Evolutionary conservation across 2,329 filamentous ascomycete species (phyloP).

Genomic region (Pestalotiopsis sp.): DNA sequence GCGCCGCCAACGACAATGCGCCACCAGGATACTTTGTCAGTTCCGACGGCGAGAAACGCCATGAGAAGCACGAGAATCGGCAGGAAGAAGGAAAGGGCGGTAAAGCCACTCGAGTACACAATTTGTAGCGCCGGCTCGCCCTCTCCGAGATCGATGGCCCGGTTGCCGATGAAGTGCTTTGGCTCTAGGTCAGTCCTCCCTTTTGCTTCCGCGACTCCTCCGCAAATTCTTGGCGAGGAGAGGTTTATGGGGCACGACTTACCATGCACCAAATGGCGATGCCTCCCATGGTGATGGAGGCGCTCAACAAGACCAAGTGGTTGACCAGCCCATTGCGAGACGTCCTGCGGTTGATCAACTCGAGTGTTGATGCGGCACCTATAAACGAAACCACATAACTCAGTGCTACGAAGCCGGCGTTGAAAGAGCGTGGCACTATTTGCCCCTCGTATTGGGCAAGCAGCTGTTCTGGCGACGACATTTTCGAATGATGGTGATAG

Average conservation of each 20-base stretch:
- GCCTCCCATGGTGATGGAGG: constrained; percentile 73
- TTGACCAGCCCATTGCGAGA: constrained; percentile 70
- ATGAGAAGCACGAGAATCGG: constrained; percentile 74
- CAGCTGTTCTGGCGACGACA: constrained; percentile 33
- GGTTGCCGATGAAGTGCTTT: constrained; percentile 80
- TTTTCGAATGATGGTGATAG: constrained; percentile 14
- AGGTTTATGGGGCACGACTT: constrained; percentile 23
- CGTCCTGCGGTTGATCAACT: constrained; percentile 78
- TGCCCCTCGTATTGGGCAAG: constrained; percentile 45
- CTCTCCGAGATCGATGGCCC: constrained; percentile 71
- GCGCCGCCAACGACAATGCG: constrained; percentile 66
- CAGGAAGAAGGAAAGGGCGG: constrained; percentile 77
- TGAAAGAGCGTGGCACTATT: constrained; percentile 52
- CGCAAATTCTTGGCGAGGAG: neutral
- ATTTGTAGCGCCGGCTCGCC: constrained; percentile 69
- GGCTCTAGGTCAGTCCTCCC: constrained; percentile 38
- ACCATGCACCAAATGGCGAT: constrained; percentile 76
- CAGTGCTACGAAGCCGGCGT: constrained; percentile 67
- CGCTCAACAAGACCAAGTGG: constrained; percentile 65
- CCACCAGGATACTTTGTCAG: constrained; percentile 58
- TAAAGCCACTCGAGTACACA: constrained; percentile 72
- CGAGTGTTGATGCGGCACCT: constrained; percentile 78
- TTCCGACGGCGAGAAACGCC: constrained; percentile 72
- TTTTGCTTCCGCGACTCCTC: neutral
- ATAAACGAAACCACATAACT: constrained; percentile 78